These are phyloP conservation scores for Allium fistulosum DNA, from an alignment of 106 monocot species.

Conservation along the genomic window DNA sequence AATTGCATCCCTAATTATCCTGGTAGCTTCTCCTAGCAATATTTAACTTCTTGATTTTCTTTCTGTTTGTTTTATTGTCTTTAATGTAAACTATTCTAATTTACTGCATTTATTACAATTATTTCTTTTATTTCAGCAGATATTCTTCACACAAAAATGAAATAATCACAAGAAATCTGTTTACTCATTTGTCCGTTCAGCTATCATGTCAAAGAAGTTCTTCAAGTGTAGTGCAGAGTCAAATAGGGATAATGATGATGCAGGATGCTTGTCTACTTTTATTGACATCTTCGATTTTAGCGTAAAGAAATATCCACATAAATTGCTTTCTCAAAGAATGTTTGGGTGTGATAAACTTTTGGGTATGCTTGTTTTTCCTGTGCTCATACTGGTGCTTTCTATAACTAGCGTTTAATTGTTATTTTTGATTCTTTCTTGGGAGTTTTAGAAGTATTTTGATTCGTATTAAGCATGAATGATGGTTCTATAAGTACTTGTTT, in stretches of 20 bases:
- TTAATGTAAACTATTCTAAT: too few relatives aligned
- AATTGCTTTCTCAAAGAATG: conserved; percentile 46
- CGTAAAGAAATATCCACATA: conserved; percentile 22
- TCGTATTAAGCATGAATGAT: not conserved
- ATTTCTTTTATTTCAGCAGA: too few relatives aligned
- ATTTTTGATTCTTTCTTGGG: not conserved
- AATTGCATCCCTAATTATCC: too few relatives aligned
- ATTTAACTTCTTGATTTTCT: too few relatives aligned
- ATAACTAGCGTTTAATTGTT: not conserved
- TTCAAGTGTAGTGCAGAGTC: conserved; percentile 10
- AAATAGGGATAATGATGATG: conserved; percentile 21
- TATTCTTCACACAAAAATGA: not conserved
- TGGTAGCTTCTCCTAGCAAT: too few relatives aligned
- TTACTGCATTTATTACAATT: too few relatives aligned
- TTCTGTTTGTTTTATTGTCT: too few relatives aligned
- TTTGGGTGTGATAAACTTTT: conserved; percentile 21
- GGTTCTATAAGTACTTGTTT: not conserved
- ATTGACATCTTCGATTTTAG: conserved; percentile 59
- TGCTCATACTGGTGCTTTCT: not conserved
- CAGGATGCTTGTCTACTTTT: conserved; percentile 62
- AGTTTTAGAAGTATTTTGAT: not conserved
- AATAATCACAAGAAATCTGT: too few relatives aligned
- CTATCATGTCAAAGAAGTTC: conserved; percentile 34
- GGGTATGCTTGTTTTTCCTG: conserved; percentile 1
- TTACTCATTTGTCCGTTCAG: too few relatives aligned